Conservation (phyloP, 768 basidiomycete species). For the Russula sp. region DNA sequence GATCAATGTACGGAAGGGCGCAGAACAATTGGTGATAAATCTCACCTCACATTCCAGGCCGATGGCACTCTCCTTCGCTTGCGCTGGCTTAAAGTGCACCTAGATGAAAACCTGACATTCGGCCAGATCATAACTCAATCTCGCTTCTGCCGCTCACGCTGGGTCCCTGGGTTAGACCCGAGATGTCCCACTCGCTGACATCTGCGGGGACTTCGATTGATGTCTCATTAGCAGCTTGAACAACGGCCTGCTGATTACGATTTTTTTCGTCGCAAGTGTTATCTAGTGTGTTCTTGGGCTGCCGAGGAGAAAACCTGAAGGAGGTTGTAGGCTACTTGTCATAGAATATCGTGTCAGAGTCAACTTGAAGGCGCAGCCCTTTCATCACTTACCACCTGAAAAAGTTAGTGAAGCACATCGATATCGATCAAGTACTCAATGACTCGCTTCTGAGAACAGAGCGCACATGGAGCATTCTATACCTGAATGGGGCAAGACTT, state of each 20-base stretch:
- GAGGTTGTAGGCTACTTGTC: conserved; percentile 56
- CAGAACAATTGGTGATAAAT: not conserved
- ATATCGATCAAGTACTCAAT: conserved; percentile 29
- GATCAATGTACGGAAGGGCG: conserved; percentile 14
- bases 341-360: conserved; percentile 12
- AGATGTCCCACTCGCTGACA: conserved; percentile 52
- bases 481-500: conserved; percentile 68
- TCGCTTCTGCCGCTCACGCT: conserved; percentile 37
- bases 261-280: conserved; percentile 65
- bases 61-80: conserved; percentile 51
- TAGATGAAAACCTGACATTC: conserved; percentile 24
- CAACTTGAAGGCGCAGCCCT: conserved; percentile 6
- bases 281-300: conserved; percentile 52
- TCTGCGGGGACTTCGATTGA: conserved; percentile 47
- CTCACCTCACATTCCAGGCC: conserved; percentile 55
- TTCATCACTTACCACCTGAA: conserved; percentile 18
- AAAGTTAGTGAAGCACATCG: conserved; percentile 20
- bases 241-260: conserved; percentile 61
- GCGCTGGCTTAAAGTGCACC: conserved; percentile 43
- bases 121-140: not conserved
- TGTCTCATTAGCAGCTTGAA: conserved; percentile 49
- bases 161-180: conserved; percentile 46
- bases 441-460: conserved; percentile 19
- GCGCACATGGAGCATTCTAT: conserved; percentile 3
- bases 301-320: conserved; percentile 38